Evolutionary conservation across 129 eudicot genomes (phyloP).

Genomic region (Escallonia rubra): DNA sequence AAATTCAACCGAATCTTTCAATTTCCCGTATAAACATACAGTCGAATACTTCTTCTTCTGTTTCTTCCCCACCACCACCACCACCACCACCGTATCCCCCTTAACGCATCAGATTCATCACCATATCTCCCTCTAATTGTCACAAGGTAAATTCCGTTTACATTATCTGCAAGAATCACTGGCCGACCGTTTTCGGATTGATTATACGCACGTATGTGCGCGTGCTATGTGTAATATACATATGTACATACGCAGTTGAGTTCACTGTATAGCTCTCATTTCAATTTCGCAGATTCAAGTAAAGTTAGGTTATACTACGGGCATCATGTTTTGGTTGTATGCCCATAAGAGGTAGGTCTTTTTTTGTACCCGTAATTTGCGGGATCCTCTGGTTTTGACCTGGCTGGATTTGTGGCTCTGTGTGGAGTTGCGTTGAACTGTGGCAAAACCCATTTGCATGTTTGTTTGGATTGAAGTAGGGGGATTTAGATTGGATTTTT

Average conservation of each 20-base stretch:
- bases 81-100: constrained; percentile 7
- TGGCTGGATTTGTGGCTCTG: background rate
- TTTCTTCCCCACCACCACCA: background rate
- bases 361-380: background rate
- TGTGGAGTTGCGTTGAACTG: constrained; percentile 4
- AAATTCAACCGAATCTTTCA: background rate
- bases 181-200: background rate
- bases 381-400: constrained; percentile 1
- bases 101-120: constrained; percentile 3
- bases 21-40: background rate
- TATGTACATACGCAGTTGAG: background rate
- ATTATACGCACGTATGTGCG: background rate
- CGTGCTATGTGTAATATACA: too few relatives aligned
- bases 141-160: background rate
- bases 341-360: background rate
- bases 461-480: background rate
- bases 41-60: background rate
- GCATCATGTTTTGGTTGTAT: background rate
- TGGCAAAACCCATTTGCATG: background rate
- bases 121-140: background rate
- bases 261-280: constrained; percentile 10
- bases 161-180: background rate
- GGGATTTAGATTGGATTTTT: background rate
- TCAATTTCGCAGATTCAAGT: background rate
- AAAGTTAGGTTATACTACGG: background rate